Percentiles rank a stretch among this genome's conserved stretches.
Evolutionary conservation across 139 green algal species (phyloP).

Genomic region (Picochlorum sp.): DNA sequence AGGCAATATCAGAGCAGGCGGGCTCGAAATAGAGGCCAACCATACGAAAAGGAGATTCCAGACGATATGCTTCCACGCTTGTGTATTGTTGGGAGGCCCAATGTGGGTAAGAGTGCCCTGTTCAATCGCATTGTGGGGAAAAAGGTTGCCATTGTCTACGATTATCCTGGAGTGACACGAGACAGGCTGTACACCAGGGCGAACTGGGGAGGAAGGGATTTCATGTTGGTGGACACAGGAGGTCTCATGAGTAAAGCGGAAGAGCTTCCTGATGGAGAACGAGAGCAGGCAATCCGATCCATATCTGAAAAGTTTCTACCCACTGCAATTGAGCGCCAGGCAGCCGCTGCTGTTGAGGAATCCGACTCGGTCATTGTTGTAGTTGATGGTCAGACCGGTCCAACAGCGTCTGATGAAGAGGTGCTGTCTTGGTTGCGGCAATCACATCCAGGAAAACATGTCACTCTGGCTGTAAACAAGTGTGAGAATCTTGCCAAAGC

Average conservation of each 20-base stretch:
- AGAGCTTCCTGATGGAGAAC: slow-evolving; percentile 49
- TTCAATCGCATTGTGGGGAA: slow-evolving; percentile 88
- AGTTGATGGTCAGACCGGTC: slow-evolving; percentile 79
- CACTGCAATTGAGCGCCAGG: slow-evolving; percentile 80
- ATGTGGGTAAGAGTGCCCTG: slow-evolving; percentile 94
- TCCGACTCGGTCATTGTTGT: slow-evolving; percentile 78
- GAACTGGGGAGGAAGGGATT: slow-evolving; percentile 82
- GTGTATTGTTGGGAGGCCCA: slow-evolving; percentile 87
- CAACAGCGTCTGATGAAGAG: slow-evolving; percentile 73
- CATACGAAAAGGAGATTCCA: slow-evolving; percentile 2
- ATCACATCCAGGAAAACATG: slow-evolving; percentile 61
- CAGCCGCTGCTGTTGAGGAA: slow-evolving; percentile 80
- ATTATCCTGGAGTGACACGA: slow-evolving; percentile 85
- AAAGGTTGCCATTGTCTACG: slow-evolving; percentile 85
- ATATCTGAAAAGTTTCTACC: slow-evolving; percentile 63
- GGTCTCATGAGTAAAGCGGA: slow-evolving; percentile 73
- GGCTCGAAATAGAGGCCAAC: neutral
- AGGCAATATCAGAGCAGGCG: neutral
- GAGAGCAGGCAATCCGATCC: slow-evolving; percentile 38
- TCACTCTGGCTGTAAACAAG: slow-evolving; percentile 96
- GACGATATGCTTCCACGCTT: slow-evolving; percentile 32
- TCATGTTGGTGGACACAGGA: slow-evolving; percentile 94
- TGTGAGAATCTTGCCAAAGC: slow-evolving; percentile 79
- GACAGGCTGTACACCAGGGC: slow-evolving; percentile 81
- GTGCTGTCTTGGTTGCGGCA: slow-evolving; percentile 82